Base-by-base conservation (phyloP, 805 yeast species). In the Candida railenensis region DNA sequence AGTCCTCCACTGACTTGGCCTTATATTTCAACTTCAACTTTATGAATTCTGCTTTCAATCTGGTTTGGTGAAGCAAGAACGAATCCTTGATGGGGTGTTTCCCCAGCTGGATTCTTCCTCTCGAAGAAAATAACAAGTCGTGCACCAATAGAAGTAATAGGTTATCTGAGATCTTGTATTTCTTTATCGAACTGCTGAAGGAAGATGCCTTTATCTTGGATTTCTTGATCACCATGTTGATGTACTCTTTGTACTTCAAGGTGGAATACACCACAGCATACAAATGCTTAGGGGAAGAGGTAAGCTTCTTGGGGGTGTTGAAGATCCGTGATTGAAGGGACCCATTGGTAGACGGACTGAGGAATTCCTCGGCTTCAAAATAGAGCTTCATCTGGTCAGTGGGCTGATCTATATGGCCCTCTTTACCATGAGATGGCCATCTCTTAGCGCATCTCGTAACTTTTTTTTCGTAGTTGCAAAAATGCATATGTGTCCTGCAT, bases 71-170 rank as follows among this genome's bases (percentile, higher is more conserved):
- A 48, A 81, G 76, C 46, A 94, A 67, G 3, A 94, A 73, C 11
- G 87, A 85, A 42, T 87, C 94, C 59, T 94, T 94, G 48, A 89
- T 75, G 0, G 92, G 87, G 50, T 85, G 89, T 57, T 90, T 91
- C 4, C 95, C 95, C 74, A 89, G 85, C 61, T 89, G 95, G 48
- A 92, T 85, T 50, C 97, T 70, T 9, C 95, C 94, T 22, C 81
- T 75, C 52, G 82, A 78, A 4, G 92, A 78, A 47, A 94, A 76
- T 4, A 91, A 63, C 44, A 89, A 70, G 66, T 92, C 99, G 58
- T 92, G 96, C 1, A 85, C 85, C 65, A 92, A 65, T 7, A 92
- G 69, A 44, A 83, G 51, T 2, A 87, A 80, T 41, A 87, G 63
- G 14, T 74, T 67, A 44, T 77, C 79, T 11, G 77, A 77, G 19